A percentile compares a stretch with the other conserved stretches of the same genome.
Evolutionary conservation across 139 green algal genomes (phyloP).

Genomic region (Diplosphaera chodatii): DNA sequence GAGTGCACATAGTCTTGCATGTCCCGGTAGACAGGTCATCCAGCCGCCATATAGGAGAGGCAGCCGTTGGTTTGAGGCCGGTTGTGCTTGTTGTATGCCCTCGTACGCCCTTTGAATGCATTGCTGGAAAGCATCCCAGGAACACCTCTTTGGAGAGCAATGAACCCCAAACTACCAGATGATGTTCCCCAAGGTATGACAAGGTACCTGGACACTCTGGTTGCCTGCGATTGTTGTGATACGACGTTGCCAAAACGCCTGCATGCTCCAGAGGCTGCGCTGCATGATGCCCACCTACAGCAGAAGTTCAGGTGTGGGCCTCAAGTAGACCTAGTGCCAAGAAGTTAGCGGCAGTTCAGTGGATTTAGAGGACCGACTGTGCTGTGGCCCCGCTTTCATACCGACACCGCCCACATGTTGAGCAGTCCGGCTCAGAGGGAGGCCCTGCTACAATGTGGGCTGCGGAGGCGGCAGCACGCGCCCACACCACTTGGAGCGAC

Average conservation of each 20-base stretch:
- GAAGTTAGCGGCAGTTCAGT: background rate
- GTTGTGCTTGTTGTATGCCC: background rate
- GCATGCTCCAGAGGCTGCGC: too few relatives aligned
- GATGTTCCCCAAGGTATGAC: background rate
- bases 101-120: constrained; percentile 2
- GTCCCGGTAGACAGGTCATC: background rate
- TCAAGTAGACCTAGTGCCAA: constrained; percentile 2
- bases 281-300: too few relatives aligned
- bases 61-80: background rate
- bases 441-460: background rate
- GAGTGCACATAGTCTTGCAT: too few relatives aligned
- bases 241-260: too few relatives aligned
- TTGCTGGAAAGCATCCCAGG: background rate
- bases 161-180: background rate
- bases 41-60: background rate
- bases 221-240: too few relatives aligned
- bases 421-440: background rate
- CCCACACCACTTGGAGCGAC: too few relatives aligned
- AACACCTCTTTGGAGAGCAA: background rate
- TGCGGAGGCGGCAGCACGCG: too few relatives aligned
- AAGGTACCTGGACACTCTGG: background rate
- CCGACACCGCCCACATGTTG: background rate
- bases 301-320: background rate
- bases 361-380: background rate
- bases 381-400: constrained; percentile 1